A percentile compares a stretch with the other conserved stretches of the same genome.
Evolutionary conservation across 2,329 filamentous ascomycete genomes (phyloP).

Genomic region (Fusarium praegraminearum): DNA sequence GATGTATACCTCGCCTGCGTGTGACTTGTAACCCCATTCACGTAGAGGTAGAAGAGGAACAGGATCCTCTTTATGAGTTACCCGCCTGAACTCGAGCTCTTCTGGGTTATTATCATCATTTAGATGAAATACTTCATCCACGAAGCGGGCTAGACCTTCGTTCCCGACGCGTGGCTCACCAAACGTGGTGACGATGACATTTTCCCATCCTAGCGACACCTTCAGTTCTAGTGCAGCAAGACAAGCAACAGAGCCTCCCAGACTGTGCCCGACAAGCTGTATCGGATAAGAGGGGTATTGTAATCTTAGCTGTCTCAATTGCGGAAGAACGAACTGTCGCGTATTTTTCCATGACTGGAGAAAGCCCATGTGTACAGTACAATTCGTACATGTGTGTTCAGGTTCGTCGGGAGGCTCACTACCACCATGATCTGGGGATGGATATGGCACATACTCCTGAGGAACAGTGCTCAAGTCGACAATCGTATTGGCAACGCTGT

Average conservation of each 20-base stretch:
- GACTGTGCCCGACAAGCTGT: constrained; percentile 87
- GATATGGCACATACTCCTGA: constrained; percentile 92
- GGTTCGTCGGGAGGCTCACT: constrained; percentile 51
- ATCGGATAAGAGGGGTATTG: constrained; percentile 78
- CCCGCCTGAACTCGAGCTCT: constrained; percentile 71
- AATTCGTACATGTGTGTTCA: constrained; percentile 79
- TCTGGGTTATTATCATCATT: constrained; percentile 50
- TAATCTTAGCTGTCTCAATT: constrained; percentile 69
- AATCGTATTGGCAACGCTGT: constrained; percentile 92
- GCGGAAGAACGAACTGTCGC: constrained; percentile 74
- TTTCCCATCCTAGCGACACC: constrained; percentile 76
- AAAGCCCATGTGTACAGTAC: constrained; percentile 94
- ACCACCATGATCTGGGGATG: constrained; percentile 63
- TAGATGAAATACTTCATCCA: constrained; percentile 66
- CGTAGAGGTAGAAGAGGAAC: constrained; percentile 86
- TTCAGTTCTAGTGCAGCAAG: constrained; percentile 87
- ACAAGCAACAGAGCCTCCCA: constrained; percentile 91
- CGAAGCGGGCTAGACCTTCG: constrained; percentile 63
- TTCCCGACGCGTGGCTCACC: constrained; percentile 83
- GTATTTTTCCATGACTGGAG: constrained; percentile 85
- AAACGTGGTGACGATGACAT: constrained; percentile 86
- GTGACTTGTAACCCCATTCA: constrained; percentile 89
- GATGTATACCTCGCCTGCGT: constrained; percentile 91
- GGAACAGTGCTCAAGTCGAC: constrained; percentile 89
- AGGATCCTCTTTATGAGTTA: constrained; percentile 89